These are phyloP conservation scores for Blumeriella jaapii DNA, from an alignment of 2,329 filamentous ascomycete genomes.

Conservation along the genomic window DNA sequence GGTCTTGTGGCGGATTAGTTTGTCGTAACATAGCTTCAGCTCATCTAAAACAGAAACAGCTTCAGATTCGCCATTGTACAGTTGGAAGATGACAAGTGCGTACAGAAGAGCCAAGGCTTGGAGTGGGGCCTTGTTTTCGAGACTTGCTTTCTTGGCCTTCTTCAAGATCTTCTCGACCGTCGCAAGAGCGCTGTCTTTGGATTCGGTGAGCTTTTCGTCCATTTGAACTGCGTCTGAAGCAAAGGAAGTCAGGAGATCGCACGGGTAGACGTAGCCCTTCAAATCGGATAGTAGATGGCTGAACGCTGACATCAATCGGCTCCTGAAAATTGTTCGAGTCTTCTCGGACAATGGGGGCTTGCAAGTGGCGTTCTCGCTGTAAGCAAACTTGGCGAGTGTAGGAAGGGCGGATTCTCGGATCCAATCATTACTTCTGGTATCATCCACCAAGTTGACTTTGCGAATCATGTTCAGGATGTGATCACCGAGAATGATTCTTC, in stretches of 20 bases:
- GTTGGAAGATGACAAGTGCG: conserved; percentile 71
- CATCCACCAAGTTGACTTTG: conserved; percentile 17
- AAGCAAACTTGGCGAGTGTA: conserved; percentile 41
- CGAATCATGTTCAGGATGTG: conserved; percentile 25
- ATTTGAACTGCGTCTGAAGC: conserved; percentile 35
- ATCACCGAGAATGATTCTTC: conserved; percentile 25
- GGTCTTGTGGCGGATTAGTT: conserved; percentile 41
- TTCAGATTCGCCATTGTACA: conserved; percentile 83
- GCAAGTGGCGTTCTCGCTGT: conserved; percentile 34
- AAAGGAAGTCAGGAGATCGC: conserved; percentile 19
- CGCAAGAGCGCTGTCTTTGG: conserved; percentile 40
- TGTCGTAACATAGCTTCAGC: conserved; percentile 63
- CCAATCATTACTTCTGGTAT: conserved; percentile 16
- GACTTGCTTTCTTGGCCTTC: conserved; percentile 26
- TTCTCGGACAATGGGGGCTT: conserved; percentile 38
- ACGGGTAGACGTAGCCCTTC: conserved; percentile 36
- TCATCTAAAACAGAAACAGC: conserved; percentile 74
- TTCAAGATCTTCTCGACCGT: conserved; percentile 43
- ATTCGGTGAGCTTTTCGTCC: conserved; percentile 42
- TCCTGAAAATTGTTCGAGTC: conserved; percentile 42
- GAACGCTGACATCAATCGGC: conserved; percentile 45
- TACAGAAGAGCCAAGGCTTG: conserved; percentile 72
- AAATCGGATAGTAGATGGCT: conserved; percentile 44
- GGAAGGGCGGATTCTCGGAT: conserved; percentile 19
- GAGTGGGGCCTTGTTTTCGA: conserved; percentile 24